Evolutionary conservation across 1,139 yeast genomes (phyloP).

Genomic region (Yamadazyma kanchanaburiensis): DNA sequence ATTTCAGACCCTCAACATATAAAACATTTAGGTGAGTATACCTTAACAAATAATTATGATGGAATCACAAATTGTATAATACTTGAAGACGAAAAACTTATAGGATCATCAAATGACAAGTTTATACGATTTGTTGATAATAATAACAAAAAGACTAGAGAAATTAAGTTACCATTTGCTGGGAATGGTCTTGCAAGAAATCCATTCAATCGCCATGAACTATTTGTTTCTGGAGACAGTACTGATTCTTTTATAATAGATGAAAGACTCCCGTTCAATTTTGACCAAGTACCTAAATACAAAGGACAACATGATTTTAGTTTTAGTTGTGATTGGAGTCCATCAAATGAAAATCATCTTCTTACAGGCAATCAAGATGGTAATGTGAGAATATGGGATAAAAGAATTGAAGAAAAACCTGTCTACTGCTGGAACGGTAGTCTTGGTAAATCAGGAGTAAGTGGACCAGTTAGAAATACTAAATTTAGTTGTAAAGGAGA

Average conservation of each 20-base stretch:
- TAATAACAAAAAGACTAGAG: constrained; percentile 13
- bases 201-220: constrained; percentile 29
- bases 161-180: constrained; percentile 38
- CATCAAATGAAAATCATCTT: constrained; percentile 35
- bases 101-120: constrained; percentile 51
- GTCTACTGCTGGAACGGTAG: constrained; percentile 36
- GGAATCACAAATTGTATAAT: constrained; percentile 57
- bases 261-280: constrained; percentile 20
- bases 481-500: constrained; percentile 47
- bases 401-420: constrained; percentile 27
- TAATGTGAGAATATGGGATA: constrained; percentile 54
- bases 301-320: constrained; percentile 55
- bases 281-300: constrained; percentile 10
- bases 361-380: constrained; percentile 65
- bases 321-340: constrained; percentile 62
- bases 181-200: constrained; percentile 49
- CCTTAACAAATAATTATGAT: constrained; percentile 41
- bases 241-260: constrained; percentile 44
- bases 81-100: constrained; percentile 27
- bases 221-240: constrained; percentile 52
- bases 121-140: constrained; percentile 40
- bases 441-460: constrained; percentile 25
- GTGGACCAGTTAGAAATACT: constrained; percentile 52
- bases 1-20: constrained; percentile 23
- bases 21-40: constrained; percentile 29